Percentiles rank a stretch among this genome's conserved stretches.
phyloP scores from a whole-genome alignment of 805 yeast species.

The Grigorovia yakushimaensis region DNA sequence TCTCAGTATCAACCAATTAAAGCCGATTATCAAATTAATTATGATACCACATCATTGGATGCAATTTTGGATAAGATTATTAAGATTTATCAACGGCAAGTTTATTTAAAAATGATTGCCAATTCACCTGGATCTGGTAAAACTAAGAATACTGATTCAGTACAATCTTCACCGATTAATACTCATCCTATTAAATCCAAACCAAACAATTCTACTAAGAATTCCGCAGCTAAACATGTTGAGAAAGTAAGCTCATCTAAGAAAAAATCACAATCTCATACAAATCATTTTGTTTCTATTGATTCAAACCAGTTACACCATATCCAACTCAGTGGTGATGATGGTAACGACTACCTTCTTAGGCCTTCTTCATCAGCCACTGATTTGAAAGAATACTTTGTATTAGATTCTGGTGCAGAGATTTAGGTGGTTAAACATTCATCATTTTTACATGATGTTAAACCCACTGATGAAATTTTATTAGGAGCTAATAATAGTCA shows the following conservation, averaged over 20 bases:
- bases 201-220: no score
- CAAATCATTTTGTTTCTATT: not conserved
- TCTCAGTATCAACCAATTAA: not conserved
- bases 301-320: not conserved
- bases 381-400: not conserved
- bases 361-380: not conserved
- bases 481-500: not conserved
- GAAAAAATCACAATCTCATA: no score
- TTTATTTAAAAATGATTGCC: no score
- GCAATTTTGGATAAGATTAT: no score
- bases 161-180: no score
- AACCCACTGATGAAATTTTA: not conserved
- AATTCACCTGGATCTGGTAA: no score
- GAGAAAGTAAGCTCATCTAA: no score
- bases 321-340: no score
- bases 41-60: not conserved
- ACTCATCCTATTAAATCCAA: no score
- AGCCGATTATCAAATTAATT: not conserved
- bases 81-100: no score
- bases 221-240: no score
- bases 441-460: not conserved
- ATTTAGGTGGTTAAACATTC: not conserved
- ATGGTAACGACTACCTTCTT: not conserved
- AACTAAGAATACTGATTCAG: no score
- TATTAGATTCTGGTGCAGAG: constrained; percentile 1